These are phyloP conservation scores for Venustampulla echinocandica DNA, from an alignment of 495 filamentous ascomycete genomes.

Conservation along the genomic window DNA sequence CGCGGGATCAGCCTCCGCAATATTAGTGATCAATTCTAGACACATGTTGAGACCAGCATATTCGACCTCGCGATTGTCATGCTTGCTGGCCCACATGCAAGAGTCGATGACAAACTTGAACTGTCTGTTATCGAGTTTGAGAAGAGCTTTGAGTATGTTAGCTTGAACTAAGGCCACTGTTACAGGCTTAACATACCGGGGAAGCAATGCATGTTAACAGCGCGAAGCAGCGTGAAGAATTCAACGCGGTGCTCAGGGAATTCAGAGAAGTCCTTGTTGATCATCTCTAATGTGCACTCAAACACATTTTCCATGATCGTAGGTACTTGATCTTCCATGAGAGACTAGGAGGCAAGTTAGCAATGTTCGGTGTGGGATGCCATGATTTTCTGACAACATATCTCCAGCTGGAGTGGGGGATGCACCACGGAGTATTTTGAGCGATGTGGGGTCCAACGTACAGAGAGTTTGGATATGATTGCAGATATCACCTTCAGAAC, in stretches of 20 bases:
- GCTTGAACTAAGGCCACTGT: slow-evolving; percentile 3
- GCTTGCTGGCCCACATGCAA: slow-evolving; percentile 99
- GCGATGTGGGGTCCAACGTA: slow-evolving; percentile 49
- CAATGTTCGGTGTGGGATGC: background rate
- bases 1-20: slow-evolving; percentile 78
- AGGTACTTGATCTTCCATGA: slow-evolving; percentile 97
- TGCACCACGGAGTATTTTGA: slow-evolving; percentile 27
- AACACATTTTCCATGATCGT: slow-evolving; percentile 98
- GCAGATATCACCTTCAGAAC: slow-evolving; percentile 96
- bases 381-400: background rate
- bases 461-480: slow-evolving; percentile 90
- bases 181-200: slow-evolving; percentile 34
- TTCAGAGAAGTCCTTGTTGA: slow-evolving; percentile 99
- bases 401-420: slow-evolving; percentile 4
- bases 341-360: slow-evolving; percentile 46
- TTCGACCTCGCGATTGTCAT: slow-evolving; percentile 97
- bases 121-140: slow-evolving; percentile 87
- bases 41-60: slow-evolving; percentile 98
- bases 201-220: slow-evolving; percentile 96
- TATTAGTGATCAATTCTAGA: slow-evolving; percentile 93
- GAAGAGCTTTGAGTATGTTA: slow-evolving; percentile 47
- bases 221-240: slow-evolving; percentile 92
- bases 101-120: slow-evolving; percentile 99
- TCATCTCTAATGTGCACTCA: slow-evolving; percentile 98
- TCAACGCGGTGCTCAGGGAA: slow-evolving; percentile 97